Evolutionary conservation across 805 yeast genomes (phyloP).

Genomic region (Wickerhamomyces ciferrii): DNA sequence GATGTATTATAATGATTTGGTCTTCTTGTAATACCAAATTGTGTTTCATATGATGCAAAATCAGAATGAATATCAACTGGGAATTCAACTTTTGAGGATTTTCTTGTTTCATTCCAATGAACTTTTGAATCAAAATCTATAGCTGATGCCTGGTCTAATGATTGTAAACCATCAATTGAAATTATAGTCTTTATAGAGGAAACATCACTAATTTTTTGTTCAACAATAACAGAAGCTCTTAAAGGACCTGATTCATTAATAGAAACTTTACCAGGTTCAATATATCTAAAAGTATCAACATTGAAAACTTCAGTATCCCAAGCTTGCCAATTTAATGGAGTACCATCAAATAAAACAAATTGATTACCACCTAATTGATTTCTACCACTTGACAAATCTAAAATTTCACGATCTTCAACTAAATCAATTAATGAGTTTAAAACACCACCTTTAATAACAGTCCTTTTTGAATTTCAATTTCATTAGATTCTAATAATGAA

Average conservation of each 20-base stretch:
- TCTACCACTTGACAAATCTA: slow-evolving; percentile 50
- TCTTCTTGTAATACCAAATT: slow-evolving; percentile 84
- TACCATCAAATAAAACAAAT: slow-evolving; percentile 78
- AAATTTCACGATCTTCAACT: slow-evolving; percentile 53
- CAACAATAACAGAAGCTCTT: slow-evolving; percentile 57
- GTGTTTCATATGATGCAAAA: slow-evolving; percentile 85
- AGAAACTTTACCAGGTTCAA: slow-evolving; percentile 31
- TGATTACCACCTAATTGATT: slow-evolving; percentile 73
- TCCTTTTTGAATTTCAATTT: slow-evolving; percentile 24
- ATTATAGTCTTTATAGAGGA: slow-evolving; percentile 64
- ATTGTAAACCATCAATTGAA: slow-evolving; percentile 54
- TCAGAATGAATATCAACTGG: slow-evolving; percentile 81
- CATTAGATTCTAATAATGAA: background rate
- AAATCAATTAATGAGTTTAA: slow-evolving; percentile 62
- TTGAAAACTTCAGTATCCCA: slow-evolving; percentile 97
- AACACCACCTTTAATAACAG: slow-evolving; percentile 54
- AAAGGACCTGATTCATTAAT: slow-evolving; percentile 48
- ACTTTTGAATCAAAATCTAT: slow-evolving; percentile 56
- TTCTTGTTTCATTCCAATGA: slow-evolving; percentile 83
- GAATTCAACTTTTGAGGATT: slow-evolving; percentile 91
- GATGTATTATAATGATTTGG: slow-evolving; percentile 94
- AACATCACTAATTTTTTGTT: slow-evolving; percentile 49
- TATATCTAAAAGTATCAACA: slow-evolving; percentile 59
- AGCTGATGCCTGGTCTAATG: slow-evolving; percentile 29
- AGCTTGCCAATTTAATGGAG: slow-evolving; percentile 88